Conservation (phyloP, 805 yeast species). For the Tetrapisispora fleetii region DNA sequence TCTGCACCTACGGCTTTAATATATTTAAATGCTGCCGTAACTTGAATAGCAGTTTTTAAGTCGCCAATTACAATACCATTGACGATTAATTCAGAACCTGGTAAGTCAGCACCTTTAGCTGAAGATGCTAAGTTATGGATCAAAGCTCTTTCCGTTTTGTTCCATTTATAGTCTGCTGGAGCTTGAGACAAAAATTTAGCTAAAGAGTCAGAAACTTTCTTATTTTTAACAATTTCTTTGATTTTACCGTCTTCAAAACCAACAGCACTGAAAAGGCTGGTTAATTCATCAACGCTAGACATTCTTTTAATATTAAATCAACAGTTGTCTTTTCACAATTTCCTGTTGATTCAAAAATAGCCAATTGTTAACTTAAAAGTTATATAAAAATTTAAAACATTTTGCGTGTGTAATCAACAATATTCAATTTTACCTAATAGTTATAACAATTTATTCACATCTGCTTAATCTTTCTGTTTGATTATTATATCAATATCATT, state of each 20-base stretch:
- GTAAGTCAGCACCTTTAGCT: constrained; percentile 44
- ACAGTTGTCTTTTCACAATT: not conserved
- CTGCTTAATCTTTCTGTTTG: not conserved
- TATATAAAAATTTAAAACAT: too few relatives aligned
- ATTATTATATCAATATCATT: too few relatives aligned
- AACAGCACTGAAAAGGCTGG: constrained; percentile 29
- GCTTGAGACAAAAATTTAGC: constrained; percentile 43
- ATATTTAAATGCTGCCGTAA: constrained; percentile 73
- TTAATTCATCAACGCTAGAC: constrained; percentile 31
- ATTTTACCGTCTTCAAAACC: constrained; percentile 70
- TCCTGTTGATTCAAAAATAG: too few relatives aligned
- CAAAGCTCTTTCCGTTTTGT: constrained; percentile 51
- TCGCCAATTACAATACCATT: constrained; percentile 55
- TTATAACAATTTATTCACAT: not conserved
- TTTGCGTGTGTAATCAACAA: too few relatives aligned
- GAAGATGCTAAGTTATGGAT: constrained; percentile 72
- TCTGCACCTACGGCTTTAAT: constrained; percentile 40
- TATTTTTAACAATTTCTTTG: constrained; percentile 74
- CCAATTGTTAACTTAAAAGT: too few relatives aligned
- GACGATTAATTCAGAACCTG: constrained; percentile 43
- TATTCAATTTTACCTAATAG: too few relatives aligned
- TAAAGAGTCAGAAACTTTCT: constrained; percentile 69
- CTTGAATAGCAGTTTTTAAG: constrained; percentile 59
- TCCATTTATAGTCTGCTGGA: constrained; percentile 32
- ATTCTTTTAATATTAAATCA: constrained; percentile 2